These are phyloP conservation scores for Parmelia sp. DNA, from an alignment of 495 filamentous ascomycete species.

Conservation along the genomic window DNA sequence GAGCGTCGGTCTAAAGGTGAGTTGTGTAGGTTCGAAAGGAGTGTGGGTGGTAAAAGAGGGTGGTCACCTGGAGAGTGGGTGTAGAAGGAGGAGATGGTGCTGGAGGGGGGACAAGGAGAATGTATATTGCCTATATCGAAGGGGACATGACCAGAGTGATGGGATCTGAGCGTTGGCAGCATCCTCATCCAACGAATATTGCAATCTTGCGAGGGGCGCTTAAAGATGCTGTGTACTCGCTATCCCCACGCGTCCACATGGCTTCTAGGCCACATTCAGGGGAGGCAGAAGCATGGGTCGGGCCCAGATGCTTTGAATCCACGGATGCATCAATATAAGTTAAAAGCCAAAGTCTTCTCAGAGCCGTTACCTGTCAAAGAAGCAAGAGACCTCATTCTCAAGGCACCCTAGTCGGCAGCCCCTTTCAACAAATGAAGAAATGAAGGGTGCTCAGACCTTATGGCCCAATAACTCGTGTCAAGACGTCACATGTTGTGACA, in stretches of 20 bases:
- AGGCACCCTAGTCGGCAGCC: not conserved
- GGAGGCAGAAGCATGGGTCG: not conserved
- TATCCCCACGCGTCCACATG: conserved; percentile 4
- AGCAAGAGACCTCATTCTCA: not conserved
- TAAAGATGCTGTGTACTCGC: conserved; percentile 2
- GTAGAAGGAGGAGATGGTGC: not conserved
- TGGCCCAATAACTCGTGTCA: not conserved
- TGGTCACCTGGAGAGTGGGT: not conserved
- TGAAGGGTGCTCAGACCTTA: not conserved
- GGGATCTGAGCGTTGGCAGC: not conserved
- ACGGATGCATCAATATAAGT: not conserved
- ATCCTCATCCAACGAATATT: not conserved
- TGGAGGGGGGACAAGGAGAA: not conserved
- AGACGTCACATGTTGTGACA: not conserved
- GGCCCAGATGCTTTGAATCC: conserved; percentile 2
- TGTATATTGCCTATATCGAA: not conserved
- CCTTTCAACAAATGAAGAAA: not conserved
- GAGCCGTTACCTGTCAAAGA: not conserved
- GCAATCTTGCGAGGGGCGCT: not conserved
- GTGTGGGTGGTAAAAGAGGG: conserved; percentile 6
- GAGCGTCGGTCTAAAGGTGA: not conserved
- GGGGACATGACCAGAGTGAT: not conserved
- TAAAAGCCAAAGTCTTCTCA: not conserved
- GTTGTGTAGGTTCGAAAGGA: conserved; percentile 9
- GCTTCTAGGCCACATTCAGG: not conserved